Base-by-base conservation (phyloP, 208 protist genomes). In the Phytomonas francai region DNA sequence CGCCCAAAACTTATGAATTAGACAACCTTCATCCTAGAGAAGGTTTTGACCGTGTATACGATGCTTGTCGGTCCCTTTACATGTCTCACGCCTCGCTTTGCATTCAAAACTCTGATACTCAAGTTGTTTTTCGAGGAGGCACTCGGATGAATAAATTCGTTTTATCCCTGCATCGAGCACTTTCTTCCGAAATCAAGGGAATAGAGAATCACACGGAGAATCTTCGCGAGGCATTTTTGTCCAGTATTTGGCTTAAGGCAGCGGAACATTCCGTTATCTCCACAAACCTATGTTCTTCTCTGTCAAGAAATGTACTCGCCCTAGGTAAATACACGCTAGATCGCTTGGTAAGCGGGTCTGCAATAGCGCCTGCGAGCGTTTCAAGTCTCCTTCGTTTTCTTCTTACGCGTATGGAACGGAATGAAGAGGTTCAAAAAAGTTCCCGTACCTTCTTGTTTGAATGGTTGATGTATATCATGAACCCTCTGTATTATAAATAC, bases 401-500 rank as follows among this genome's bases (percentile, higher is more conserved):
- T 2, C 72, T 87, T 3, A 33, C 54, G 30, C 68, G 65, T 25
- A 56, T 86, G 36, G 64, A 78, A 30, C 31, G 65, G 7, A 69
- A 78, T 29, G 59, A 32, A 27, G 73, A 81, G 49, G 68, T 80
- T 19, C 58, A 69, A 33, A 76, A 73, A 60, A 65, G 49, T 28
- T 49, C 68, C 8, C 76, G 73, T 28, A 82, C 76, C 30, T 69
- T 72, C 12, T 63, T 92, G 16, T 88, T 84, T 57, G 84, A 89
- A 65, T 92, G 87, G 84, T 66, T 85, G 14, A 74, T 84, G 67
- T 83, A 77, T 68, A 34, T 92, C n/a, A 78, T 78, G 45, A 79
- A 67, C 33, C 54, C 58, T 27, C 65, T 57, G 2, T 87, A 81
- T 49, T 77, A 83, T 71, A 73, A 73, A 28, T 65, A 75, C 25